phyloP scores from a whole-genome alignment of 768 basidiomycete genomes.

The Chalciporus piperatus region DNA sequence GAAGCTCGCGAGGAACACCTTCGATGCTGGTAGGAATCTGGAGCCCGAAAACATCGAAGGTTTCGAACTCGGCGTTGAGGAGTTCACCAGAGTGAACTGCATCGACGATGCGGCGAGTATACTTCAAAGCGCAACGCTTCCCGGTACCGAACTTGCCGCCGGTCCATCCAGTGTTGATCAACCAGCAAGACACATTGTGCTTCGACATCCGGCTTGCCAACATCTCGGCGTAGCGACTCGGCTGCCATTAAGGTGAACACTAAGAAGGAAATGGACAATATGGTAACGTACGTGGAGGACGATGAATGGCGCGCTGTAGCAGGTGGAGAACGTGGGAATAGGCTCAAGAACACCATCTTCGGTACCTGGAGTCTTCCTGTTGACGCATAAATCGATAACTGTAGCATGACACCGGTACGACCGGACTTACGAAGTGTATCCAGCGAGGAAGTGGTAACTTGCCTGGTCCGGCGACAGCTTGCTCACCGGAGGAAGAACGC shows the following conservation, averaged over 20 bases:
- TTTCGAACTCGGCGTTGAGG: slow-evolving; percentile 83
- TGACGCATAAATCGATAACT: slow-evolving; percentile 17
- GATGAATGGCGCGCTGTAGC: slow-evolving; percentile 99
- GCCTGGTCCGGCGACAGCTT: slow-evolving; percentile 93
- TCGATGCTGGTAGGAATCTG: slow-evolving; percentile 79
- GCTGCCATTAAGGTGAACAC: slow-evolving; percentile 40
- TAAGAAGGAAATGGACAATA: background rate
- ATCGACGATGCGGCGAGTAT: slow-evolving; percentile 94
- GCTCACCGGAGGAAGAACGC: slow-evolving; percentile 94
- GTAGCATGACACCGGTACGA: background rate
- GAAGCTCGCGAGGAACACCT: slow-evolving; percentile 86
- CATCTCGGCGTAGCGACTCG: slow-evolving; percentile 95
- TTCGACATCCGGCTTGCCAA: slow-evolving; percentile 90
- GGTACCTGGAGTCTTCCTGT: slow-evolving; percentile 94
- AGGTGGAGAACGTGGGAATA: slow-evolving; percentile 98
- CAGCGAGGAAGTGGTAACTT: slow-evolving; percentile 95
- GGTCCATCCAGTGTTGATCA: slow-evolving; percentile 99
- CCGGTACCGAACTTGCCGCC: slow-evolving; percentile 92
- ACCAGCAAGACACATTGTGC: slow-evolving; percentile 91
- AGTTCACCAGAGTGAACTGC: slow-evolving; percentile 94
- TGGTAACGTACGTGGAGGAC: slow-evolving; percentile 73
- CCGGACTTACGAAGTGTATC: slow-evolving; percentile 80
- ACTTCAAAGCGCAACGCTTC: slow-evolving; percentile 94
- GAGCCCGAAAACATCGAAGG: slow-evolving; percentile 78
- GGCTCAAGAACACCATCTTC: slow-evolving; percentile 98